Base-by-base conservation (phyloP, 106 monocot genomes). In the Dendrobium nobile region DNA sequence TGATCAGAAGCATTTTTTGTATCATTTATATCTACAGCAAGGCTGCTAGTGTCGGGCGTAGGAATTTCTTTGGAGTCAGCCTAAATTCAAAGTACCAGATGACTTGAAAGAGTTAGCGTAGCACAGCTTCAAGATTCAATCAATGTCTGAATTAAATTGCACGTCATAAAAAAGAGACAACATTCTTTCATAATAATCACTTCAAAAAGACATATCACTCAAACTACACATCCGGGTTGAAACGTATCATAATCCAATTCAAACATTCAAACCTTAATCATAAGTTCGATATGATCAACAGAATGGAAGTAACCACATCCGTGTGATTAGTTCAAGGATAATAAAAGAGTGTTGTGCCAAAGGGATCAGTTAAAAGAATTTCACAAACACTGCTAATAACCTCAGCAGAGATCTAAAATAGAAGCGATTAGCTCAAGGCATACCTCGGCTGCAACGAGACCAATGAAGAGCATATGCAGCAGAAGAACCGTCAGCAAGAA, bases 1-100 rank as follows among this genome's bases (percentile, higher is more conserved):
- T 1, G 26, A 86, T 48, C 78, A 61, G 79, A 85, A 67, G 47
- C 44, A 18, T 58, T 70, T 18, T 81, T 73, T 41, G 54, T 13
- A 9, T 10, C 77, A 42, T 15, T 73, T 45, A 45, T 28, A 77
- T 68, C 67, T 11, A 27, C 45, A 54, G 22, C 58, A 58, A 5
- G 28, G 17, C 33, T 58, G 55, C 73, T 59, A 7, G 68, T 73
- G 55, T 78, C 19, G 19, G 51, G 37, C 44, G 54, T 72, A 54
- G 51, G 3, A 24, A n/a, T 45, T 83, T 73, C 73, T n/a, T 79
- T 44, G 3, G 45, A 18, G 33, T 74, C 79, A 17, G 31, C 73
- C 85, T 81, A 67, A 7, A 42, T 7, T 68, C 8, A 59, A 47
- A 47, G 20, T 47, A 51, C 20, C 10, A 41, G 27, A 47, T 76